Evolutionary conservation across 768 basidiomycete genomes (phyloP).

Genomic region (Tricholoma sp.): DNA sequence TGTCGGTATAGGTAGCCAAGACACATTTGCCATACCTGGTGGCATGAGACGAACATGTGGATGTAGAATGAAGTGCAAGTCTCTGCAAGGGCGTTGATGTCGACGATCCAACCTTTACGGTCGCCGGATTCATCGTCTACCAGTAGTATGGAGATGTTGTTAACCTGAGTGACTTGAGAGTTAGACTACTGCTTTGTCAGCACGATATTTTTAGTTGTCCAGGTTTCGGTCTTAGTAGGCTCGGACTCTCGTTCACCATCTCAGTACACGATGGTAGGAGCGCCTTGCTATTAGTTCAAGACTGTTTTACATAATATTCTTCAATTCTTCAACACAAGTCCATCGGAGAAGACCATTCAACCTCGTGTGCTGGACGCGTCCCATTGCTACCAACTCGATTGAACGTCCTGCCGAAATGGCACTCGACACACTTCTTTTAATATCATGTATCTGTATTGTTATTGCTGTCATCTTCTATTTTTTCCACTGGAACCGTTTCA

Average conservation of each 20-base stretch:
- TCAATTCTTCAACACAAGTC: not conserved
- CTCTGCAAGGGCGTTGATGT: conserved; percentile 49
- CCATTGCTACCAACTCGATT: not conserved
- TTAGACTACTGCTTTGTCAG: conserved; percentile 7
- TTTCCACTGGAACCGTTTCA: conserved; percentile 88
- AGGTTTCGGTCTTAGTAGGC: too few species aligned
- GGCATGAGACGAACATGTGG: conserved; percentile 70
- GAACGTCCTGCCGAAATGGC: conserved; percentile 30
- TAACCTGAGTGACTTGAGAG: too few species aligned
- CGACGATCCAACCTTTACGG: conserved; percentile 20
- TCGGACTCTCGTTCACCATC: too few species aligned
- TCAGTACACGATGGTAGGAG: not conserved
- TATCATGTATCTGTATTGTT: conserved; percentile 57
- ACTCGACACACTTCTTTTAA: conserved; percentile 52
- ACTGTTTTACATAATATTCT: not conserved
- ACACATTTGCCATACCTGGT: conserved; percentile 87
- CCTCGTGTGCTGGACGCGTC: not conserved
- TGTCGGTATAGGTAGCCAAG: conserved; percentile 75
- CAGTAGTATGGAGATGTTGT: too few species aligned
- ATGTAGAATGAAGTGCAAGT: conserved; percentile 67
- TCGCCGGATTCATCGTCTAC: conserved; percentile 16
- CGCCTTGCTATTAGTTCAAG: not conserved
- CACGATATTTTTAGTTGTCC: not conserved
- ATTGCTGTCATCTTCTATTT: conserved; percentile 63
- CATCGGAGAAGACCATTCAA: not conserved